These are phyloP conservation scores for Gigaspora rosea DNA, from an alignment of 192 early-diverging fungal genomes.

Conservation along the genomic window DNA sequence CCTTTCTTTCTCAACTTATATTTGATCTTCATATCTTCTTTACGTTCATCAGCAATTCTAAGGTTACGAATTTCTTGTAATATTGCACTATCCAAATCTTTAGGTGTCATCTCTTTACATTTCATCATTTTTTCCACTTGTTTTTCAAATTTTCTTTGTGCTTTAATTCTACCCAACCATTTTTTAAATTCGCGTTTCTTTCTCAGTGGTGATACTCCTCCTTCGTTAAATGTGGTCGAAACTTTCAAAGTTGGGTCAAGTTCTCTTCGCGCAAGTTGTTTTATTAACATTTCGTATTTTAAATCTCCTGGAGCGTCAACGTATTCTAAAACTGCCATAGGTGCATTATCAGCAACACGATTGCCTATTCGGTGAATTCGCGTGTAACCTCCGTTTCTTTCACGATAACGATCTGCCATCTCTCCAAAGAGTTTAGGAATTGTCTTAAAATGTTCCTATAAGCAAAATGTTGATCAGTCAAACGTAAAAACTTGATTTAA, in stretches of 20 bases:
- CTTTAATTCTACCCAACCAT: not conserved
- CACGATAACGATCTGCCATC: constrained; percentile 80
- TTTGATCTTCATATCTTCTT: not conserved
- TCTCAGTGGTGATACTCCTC: not conserved
- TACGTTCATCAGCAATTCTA: not conserved
- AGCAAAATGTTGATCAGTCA: not conserved
- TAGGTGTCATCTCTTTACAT: not conserved
- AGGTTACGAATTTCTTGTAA: not conserved
- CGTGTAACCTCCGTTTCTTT: constrained; percentile 84
- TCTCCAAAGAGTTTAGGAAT: constrained; percentile 83
- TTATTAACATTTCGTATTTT: constrained; percentile 53
- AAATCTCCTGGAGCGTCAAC: constrained; percentile 83
- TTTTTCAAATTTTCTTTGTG: constrained; percentile 20
- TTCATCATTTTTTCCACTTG: constrained; percentile 28
- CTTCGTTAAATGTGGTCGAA: constrained; percentile 5
- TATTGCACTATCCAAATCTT: constrained; percentile 8
- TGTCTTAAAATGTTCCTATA: constrained; percentile 67
- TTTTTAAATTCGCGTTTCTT: not conserved
- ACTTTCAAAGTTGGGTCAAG: constrained; percentile 38
- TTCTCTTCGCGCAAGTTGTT: constrained; percentile 48
- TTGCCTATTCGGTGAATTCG: constrained; percentile 79
- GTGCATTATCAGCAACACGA: constrained; percentile 81
- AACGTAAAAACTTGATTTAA: not conserved
- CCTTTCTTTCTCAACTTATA: constrained; percentile 23
- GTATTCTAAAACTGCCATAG: constrained; percentile 89